These are phyloP conservation scores for Nicotiana tomentosiformis DNA, from an alignment of 257 asterid genomes.

Conservation along the genomic window DNA sequence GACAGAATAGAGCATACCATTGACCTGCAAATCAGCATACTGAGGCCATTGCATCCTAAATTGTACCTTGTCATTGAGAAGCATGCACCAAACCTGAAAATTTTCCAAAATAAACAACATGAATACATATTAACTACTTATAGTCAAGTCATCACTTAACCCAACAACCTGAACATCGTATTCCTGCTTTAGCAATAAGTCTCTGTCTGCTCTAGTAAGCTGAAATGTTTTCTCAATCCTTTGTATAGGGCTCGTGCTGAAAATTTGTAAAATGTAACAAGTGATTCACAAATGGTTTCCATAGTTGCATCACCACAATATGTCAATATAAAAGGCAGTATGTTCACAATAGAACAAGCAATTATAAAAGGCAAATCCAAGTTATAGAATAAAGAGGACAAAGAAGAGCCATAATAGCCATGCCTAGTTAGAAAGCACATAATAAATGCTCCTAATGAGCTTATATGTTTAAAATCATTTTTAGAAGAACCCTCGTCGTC, in stretches of 20 bases:
- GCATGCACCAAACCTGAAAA: conserved; percentile 90
- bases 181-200: conserved; percentile 70
- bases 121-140: background rate
- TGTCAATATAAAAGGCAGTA: background rate
- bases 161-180: conserved; percentile 75
- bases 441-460: background rate
- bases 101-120: conserved; percentile 1
- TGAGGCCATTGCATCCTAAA: conserved; percentile 99
- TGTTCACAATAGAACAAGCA: background rate
- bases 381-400: background rate
- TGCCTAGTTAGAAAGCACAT: background rate
- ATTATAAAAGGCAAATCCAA: background rate
- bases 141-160: background rate
- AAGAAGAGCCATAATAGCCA: background rate
- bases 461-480: background rate
- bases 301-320: conserved; percentile 2
- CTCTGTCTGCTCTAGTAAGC: conserved; percentile 73
- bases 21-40: conserved; percentile 76
- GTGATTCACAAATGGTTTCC: background rate
- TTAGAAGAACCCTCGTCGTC: background rate
- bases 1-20: conserved; percentile 47
- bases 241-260: conserved; percentile 74
- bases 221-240: conserved; percentile 80
- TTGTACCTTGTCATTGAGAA: conserved; percentile 83
- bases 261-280: background rate